These are phyloP conservation scores for Pinus albicaulis DNA, from an alignment of 75 land plant genomes.

Conservation along the genomic window DNA sequence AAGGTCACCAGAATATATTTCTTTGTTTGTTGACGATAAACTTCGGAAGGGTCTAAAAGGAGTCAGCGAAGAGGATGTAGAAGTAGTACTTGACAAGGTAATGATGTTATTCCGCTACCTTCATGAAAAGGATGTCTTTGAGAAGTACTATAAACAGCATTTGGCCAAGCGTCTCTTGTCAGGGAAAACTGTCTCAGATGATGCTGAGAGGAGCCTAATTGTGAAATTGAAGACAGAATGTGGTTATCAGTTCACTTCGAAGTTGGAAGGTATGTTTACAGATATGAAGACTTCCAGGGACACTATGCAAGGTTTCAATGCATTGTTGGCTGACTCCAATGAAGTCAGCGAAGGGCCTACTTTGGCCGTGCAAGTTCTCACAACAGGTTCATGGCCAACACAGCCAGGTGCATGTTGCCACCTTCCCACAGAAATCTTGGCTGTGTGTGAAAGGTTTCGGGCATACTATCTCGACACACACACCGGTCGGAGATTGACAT, in stretches of 20 bases:
- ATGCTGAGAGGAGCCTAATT: conserved; percentile 94
- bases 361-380: conserved; percentile 82
- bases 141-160: conserved; percentile 97
- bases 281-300: conserved; percentile 98
- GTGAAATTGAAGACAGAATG: conserved; percentile 98
- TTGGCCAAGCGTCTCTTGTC: conserved; percentile 93
- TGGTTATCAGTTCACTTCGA: conserved; percentile 97
- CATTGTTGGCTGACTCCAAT: conserved; percentile 37
- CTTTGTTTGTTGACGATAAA: conserved; percentile 96
- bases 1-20: conserved; percentile 94
- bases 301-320: conserved; percentile 92
- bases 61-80: conserved; percentile 94
- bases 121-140: conserved; percentile 98
- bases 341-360: conserved; percentile 69
- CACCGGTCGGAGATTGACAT: conserved; percentile 88
- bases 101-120: conserved; percentile 97
- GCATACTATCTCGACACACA: conserved; percentile 88
- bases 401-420: conserved; percentile 82
- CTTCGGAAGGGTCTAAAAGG: conserved; percentile 92
- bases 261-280: conserved; percentile 98
- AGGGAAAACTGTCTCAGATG: conserved; percentile 95
- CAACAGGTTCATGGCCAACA: conserved; percentile 98
- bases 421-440: conserved; percentile 80
- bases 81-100: conserved; percentile 88
- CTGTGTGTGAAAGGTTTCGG: conserved; percentile 83